Base-by-base conservation (phyloP, 306 rosid species). In the Clitoria ternatea region DNA sequence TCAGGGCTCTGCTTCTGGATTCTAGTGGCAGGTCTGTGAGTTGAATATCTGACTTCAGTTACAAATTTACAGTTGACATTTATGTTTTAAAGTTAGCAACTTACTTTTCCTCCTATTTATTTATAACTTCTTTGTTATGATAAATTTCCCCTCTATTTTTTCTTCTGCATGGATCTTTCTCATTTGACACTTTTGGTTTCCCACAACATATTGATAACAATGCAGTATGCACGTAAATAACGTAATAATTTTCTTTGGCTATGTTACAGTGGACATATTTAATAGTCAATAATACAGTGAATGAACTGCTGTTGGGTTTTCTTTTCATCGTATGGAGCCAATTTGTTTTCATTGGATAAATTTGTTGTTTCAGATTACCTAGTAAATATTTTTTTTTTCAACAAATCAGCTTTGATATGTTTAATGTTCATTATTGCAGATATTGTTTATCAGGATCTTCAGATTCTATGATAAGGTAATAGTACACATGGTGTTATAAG, bases 391-490 rank as follows among this genome's bases (percentile, higher is more conserved):
- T 20, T 43, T 77, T 7, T 52, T 63, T 44, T 26, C 17, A 61
- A 12, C 18, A 64, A 59, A 35, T 45, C 42, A 42, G 33, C 42
- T 66, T 42, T 23, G n/a, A 53, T 73, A 71, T 39, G 26, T 74
- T 43, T 49, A 37, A 72, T 42, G 55, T 67, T 72, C 39, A 24
- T 60, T 82, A 37, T 69, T 84, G 72, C 90, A 95, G 99, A 83
- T 84, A 76, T 79, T 95, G 99, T 81, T 82, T 95, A 70, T 95
- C 99, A 39, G 99, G 99, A 82, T 95, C 99, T 62, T 95, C 99
- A 18, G 99, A 95, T 80, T 95, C 99, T 61, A 95, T 95, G 99
- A 95, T 95, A 85, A 95, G 99, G 99, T 95, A 78, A 76, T 68
- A 8, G 2, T 7, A 14, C 62, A 24, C 56, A 19, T 47, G 72